Percentiles rank a stretch among this genome's conserved stretches.
phyloP scores from a whole-genome alignment of 192 early-diverging fungal genomes.

The Coemansia biformis region DNA sequence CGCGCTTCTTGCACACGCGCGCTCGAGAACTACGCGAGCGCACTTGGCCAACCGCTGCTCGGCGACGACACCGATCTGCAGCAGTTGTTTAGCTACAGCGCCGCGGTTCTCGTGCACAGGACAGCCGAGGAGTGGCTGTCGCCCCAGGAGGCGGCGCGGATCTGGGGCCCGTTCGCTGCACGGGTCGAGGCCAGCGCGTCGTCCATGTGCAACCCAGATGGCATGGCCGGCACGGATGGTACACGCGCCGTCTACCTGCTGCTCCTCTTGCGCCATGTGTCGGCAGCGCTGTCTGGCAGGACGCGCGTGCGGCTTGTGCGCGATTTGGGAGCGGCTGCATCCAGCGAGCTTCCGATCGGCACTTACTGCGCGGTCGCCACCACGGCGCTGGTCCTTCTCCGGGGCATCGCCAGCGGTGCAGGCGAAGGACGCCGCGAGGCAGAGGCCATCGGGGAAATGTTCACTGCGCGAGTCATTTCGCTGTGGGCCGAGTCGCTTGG shows the following conservation, averaged over 20 bases:
- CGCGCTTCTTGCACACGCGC: not conserved
- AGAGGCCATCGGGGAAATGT: not conserved
- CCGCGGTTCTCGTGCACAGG: constrained; percentile 13
- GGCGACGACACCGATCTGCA: constrained; percentile 1
- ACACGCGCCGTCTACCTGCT: constrained; percentile 5
- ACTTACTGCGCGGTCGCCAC: constrained; percentile 7
- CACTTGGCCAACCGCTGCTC: not conserved
- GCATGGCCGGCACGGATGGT: not conserved
- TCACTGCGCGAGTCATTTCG: constrained; percentile 10
- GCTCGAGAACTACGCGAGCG: constrained; percentile 6
- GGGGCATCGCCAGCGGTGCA: not conserved
- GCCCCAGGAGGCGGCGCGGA: constrained; percentile 2
- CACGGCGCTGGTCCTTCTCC: constrained; percentile 20
- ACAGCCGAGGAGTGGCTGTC: constrained; percentile 10
- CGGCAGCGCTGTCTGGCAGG: constrained; percentile 9
- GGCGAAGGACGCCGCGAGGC: not conserved
- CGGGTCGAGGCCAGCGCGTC: constrained; percentile 2
- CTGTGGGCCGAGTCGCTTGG: constrained; percentile 20
- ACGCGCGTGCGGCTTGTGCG: constrained; percentile 7
- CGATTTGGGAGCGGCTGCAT: not conserved
- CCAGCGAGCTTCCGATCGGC: not conserved
- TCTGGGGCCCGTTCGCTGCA: constrained; percentile 18
- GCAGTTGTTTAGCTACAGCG: constrained; percentile 11
- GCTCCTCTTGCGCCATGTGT: constrained; percentile 9
- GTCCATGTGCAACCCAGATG: not conserved